A percentile compares a stretch with the other conserved stretches of the same genome.
These are phyloP conservation scores for Trapa bicornis DNA, from an alignment of 345 rosid species.

Conservation along the genomic window DNA sequence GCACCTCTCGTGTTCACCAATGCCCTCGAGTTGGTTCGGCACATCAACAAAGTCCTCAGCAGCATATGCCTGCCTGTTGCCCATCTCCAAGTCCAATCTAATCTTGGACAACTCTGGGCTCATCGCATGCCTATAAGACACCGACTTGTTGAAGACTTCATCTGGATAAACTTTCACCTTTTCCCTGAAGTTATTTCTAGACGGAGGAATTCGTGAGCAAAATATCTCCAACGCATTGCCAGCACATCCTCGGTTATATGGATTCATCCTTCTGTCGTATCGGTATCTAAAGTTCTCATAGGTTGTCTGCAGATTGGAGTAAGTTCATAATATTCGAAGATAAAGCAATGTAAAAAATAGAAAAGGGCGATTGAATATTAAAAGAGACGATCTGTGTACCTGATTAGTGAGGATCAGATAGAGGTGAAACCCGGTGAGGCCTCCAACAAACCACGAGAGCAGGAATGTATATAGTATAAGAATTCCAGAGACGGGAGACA, in stretches of 20 bases:
- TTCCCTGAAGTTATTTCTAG: constrained; percentile 45
- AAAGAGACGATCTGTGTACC: constrained; percentile 25
- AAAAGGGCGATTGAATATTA: background rate
- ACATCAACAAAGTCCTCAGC: constrained; percentile 48
- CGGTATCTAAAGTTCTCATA: constrained; percentile 40
- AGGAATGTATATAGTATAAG: constrained; percentile 64
- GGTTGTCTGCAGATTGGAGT: constrained; percentile 52
- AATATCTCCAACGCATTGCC: constrained; percentile 34
- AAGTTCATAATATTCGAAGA: background rate
- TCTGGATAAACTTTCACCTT: constrained; percentile 29
- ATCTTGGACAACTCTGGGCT: constrained; percentile 33
- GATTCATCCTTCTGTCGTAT: constrained; percentile 57
- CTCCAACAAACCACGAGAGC: constrained; percentile 83
- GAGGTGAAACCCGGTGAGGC: constrained; percentile 77
- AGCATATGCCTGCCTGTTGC: constrained; percentile 43
- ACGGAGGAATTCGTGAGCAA: constrained; percentile 39
- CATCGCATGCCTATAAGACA: constrained; percentile 20
- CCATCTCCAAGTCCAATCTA: constrained; percentile 33
- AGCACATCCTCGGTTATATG: constrained; percentile 40
- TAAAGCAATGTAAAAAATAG: background rate
- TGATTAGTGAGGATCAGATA: constrained; percentile 70
- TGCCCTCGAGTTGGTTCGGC: constrained; percentile 34
- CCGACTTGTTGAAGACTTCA: constrained; percentile 17
- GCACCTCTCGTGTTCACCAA: constrained; percentile 41
- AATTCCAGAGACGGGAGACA: constrained; percentile 65